Evolutionary conservation across 768 basidiomycete species (phyloP), one percentile per base, ranked within the genome.

Genomic region (Rhodocollybia butyracea): DNA sequence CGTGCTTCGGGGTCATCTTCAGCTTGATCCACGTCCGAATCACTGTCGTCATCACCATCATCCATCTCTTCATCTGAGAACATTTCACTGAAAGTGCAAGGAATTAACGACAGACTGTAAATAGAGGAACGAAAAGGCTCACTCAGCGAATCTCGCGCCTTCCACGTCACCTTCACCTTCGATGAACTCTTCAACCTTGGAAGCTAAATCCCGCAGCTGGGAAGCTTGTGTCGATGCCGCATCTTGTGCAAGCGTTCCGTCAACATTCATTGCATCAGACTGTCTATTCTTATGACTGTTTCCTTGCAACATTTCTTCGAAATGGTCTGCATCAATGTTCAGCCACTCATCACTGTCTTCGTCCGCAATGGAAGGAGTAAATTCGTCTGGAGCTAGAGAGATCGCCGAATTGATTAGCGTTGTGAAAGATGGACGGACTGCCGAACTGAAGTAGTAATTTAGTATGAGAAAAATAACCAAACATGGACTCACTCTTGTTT

Each of bases 81-180:
- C 41, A 73, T 68, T 60, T 91, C 91, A 61, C 90, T 91, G 58
- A 46, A 31, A 21, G 41, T 40, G 38, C 41, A 47, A 40, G n/a
- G n/a, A 51, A 31, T 15, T 60, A 48, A 55, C 30, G 4, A 59
- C 43, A 30, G 19, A 11, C 6, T n/a, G 12, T 13, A 11, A 45
- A 30, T 29, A 45, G 26, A n/a, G 27, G 41, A 51, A 36, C 34
- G 43, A 21, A 34, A 46, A 53, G 32, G 53, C 89, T 64, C 71
- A 98, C 95, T 98, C 96, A 52, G 86, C 84, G 64, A 99, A 96
- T 59, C 77, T 72, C 0, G 94, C 97, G 3, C 97, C 97, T 59
- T 92, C 88, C 8, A 97, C 57, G 57, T 91, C 88, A 2, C 97
- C 97, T 65, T 95, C 73, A 2, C 90, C 94, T 61, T 93, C 85